Evolutionary conservation across 2,329 filamentous ascomycete genomes (phyloP).

Genomic region (Aspergillus hortae): DNA sequence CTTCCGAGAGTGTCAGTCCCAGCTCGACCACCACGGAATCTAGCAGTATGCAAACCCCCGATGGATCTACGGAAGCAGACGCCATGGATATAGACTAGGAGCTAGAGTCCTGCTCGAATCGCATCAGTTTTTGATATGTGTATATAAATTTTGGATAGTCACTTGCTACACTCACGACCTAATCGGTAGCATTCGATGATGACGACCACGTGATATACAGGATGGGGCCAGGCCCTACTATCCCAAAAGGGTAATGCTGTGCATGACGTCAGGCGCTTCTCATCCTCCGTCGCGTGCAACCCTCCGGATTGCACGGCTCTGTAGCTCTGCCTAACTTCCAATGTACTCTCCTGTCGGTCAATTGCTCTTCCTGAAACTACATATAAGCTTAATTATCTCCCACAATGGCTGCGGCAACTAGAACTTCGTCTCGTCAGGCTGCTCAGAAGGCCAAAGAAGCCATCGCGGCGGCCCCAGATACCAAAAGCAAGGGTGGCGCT

Average conservation of each 20-base stretch:
- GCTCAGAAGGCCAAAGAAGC: slow-evolving; percentile 44
- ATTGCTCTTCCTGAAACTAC: not conserved
- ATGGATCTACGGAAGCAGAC: slow-evolving; percentile 18
- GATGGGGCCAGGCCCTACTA: slow-evolving; percentile 3
- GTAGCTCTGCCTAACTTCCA: not conserved
- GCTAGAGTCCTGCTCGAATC: not conserved
- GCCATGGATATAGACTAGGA: slow-evolving; percentile 35
- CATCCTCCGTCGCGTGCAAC: slow-evolving; percentile 10
- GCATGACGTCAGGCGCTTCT: slow-evolving; percentile 34
- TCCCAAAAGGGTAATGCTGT: slow-evolving; percentile 2
- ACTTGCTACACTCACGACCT: too few relatives aligned
- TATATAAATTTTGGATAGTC: too few relatives aligned
- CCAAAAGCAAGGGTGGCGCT: slow-evolving; percentile 22
- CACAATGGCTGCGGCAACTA: slow-evolving; percentile 26
- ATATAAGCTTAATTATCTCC: not conserved
- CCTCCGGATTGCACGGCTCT: not conserved
- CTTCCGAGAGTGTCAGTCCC: slow-evolving; percentile 12
- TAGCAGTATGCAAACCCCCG: slow-evolving; percentile 9
- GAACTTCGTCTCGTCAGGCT: slow-evolving; percentile 42
- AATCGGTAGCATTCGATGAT: too few relatives aligned
- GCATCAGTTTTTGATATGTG: too few relatives aligned
- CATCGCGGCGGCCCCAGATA: slow-evolving; percentile 30
- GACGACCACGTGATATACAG: slow-evolving; percentile 1
- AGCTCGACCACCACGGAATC: slow-evolving; percentile 20
- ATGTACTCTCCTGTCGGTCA: not conserved